A percentile compares a stretch with the other conserved stretches of the same genome.
phyloP scores from a whole-genome alignment of 148 eudicot genomes.

The Chenopodium suecicum region DNA sequence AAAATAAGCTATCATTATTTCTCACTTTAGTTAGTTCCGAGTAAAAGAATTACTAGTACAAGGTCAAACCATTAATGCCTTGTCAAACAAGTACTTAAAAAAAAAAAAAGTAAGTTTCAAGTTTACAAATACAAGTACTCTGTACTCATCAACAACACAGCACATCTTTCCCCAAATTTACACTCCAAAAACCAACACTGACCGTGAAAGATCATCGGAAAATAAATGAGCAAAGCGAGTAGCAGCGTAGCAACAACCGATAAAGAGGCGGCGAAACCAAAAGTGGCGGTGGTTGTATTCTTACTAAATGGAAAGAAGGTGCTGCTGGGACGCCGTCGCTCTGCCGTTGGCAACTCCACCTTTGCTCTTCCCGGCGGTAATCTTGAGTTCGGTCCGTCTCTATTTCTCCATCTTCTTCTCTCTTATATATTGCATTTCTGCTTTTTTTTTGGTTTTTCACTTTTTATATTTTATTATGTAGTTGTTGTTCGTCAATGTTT shows the following conservation, averaged over 20 bases:
- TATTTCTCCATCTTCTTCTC: neutral
- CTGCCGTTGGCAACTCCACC: constrained; percentile 62
- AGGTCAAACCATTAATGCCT: neutral
- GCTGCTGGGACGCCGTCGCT: constrained; percentile 73
- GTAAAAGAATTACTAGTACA: too few species aligned
- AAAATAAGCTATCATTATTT: too few species aligned
- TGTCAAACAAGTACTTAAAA: neutral
- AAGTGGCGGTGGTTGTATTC: constrained; percentile 73
- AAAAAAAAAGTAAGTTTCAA: neutral
- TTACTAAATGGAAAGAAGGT: constrained; percentile 49
- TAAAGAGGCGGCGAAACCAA: constrained; percentile 24
- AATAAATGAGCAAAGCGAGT: constrained; percentile 1
- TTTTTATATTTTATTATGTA: neutral
- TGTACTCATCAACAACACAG: too few species aligned
- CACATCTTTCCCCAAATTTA: neutral
- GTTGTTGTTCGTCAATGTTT: too few species aligned
- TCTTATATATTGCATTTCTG: neutral
- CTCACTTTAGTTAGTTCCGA: too few species aligned
- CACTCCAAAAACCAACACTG: neutral
- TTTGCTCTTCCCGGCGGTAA: constrained; percentile 89
- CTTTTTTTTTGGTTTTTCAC: neutral
- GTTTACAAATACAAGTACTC: neutral
- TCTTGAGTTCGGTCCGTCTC: constrained; percentile 72
- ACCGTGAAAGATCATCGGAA: neutral
- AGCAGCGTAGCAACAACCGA: neutral